phyloP scores from a whole-genome alignment of 495 filamentous ascomycete genomes.

The Hyaloscypha finlandica region DNA sequence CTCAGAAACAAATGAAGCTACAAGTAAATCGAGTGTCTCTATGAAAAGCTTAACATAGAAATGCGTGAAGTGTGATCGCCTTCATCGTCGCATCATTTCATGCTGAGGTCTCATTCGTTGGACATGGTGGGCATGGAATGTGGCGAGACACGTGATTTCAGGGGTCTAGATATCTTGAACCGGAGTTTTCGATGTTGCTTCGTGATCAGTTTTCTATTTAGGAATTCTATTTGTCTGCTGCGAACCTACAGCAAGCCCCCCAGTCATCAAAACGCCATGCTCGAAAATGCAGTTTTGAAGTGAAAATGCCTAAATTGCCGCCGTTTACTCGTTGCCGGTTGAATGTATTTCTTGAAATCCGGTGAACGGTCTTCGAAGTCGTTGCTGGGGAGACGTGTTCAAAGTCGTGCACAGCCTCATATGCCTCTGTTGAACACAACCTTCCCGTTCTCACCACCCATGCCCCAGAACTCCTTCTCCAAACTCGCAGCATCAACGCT shows the following conservation, averaged over 20 bases:
- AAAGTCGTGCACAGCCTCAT: conserved; percentile 38
- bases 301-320: conserved; percentile 3
- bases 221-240: not conserved
- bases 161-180: not conserved
- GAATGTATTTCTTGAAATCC: not conserved
- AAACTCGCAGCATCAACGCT: conserved; percentile 67
- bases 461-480: conserved; percentile 80
- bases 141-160: not conserved
- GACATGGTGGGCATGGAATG: not conserved
- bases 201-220: not conserved
- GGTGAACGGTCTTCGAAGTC: not conserved
- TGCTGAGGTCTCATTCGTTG: not conserved
- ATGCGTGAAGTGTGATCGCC: not conserved
- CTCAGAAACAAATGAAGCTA: not conserved
- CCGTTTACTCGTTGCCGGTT: not conserved
- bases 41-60: not conserved
- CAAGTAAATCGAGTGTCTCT: not conserved
- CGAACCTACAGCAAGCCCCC: not conserved
- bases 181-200: not conserved
- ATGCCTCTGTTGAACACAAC: conserved; percentile 94
- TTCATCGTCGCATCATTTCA: not conserved
- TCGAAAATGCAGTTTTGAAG: not conserved
- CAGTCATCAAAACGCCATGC: not conserved
- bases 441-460: conserved; percentile 70
- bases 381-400: not conserved